A percentile compares a stretch with the other conserved stretches of the same genome.
These are phyloP conservation scores for Heliophila coronopifolia DNA, from an alignment of 441 rosid genomes.

Conservation along the genomic window DNA sequence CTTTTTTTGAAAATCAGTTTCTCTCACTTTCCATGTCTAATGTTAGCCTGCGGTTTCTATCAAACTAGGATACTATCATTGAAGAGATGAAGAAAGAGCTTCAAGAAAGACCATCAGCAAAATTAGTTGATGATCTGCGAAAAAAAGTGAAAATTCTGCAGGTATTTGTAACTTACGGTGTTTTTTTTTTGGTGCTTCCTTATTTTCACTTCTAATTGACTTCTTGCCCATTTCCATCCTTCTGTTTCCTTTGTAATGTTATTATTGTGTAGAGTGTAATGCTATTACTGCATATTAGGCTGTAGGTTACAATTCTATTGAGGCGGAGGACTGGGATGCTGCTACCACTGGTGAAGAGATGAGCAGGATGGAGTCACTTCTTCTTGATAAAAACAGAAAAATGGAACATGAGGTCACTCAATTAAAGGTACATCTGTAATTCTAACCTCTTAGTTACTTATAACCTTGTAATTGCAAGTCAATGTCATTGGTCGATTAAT, in stretches of 20 bases:
- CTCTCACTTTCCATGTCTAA: conserved; percentile 3
- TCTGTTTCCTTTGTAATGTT: conserved; percentile 14
- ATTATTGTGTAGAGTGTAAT: conserved; percentile 5
- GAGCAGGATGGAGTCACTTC: conserved; percentile 99
- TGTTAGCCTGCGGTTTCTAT: conserved; percentile 1
- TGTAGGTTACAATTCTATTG: conserved; percentile 94
- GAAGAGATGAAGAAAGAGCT: conserved; percentile 95
- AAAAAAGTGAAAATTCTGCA: conserved; percentile 98
- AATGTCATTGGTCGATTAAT: conserved; percentile 7
- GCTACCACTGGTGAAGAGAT: conserved; percentile 93
- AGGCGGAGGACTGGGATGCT: conserved; percentile 99
- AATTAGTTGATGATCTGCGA: conserved; percentile 88
- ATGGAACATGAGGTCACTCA: conserved; percentile 98
- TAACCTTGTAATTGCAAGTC: background rate
- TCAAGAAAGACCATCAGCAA: conserved; percentile 83
- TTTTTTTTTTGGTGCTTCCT: conserved; percentile 9
- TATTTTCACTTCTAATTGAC: background rate
- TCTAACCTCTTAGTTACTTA: conserved; percentile 9
- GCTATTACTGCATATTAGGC: conserved; percentile 45
- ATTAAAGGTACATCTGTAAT: conserved; percentile 50
- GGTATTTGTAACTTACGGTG: conserved; percentile 34
- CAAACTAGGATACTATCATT: conserved; percentile 59
- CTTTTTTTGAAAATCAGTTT: background rate
- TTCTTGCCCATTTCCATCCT: background rate
- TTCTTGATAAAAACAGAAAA: conserved; percentile 94